Evolutionary conservation across 352 stramenopile species (phyloP).

Genomic region (Thalassiosira mediterranea): DNA sequence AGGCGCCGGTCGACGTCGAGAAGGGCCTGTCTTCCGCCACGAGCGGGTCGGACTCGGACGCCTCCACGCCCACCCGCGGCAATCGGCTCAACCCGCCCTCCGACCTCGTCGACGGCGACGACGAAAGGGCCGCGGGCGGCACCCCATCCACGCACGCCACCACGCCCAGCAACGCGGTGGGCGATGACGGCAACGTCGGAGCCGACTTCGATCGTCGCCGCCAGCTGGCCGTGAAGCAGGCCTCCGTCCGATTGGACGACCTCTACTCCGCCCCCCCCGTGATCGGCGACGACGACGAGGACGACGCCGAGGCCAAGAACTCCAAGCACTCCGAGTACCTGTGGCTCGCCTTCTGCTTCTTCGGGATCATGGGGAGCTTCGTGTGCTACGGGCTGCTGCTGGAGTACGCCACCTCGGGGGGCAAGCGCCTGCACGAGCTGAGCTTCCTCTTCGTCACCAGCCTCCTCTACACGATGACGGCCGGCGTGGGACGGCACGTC

Average conservation of each 20-base stretch:
- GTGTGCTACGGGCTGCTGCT: conserved; percentile 88
- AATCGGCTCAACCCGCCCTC: too few relatives aligned
- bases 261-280: conserved; percentile 39
- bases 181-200: background rate
- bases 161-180: background rate
- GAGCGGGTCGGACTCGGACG: too few relatives aligned
- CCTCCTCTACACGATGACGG: conserved; percentile 85
- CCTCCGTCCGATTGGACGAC: conserved; percentile 46
- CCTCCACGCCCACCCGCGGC: too few relatives aligned
- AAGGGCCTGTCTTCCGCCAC: too few relatives aligned
- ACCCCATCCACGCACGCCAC: background rate
- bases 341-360: conserved; percentile 84
- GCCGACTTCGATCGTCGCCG: conserved; percentile 34
- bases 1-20: conserved; percentile 4
- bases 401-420: conserved; percentile 88
- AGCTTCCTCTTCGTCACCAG: conserved; percentile 89
- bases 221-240: conserved; percentile 16
- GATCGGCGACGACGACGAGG: too few relatives aligned
- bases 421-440: conserved; percentile 87
- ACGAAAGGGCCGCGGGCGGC: background rate
- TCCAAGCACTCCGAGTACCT: conserved; percentile 39
- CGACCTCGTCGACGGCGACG: too few relatives aligned
- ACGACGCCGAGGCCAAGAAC: conserved; percentile 22
- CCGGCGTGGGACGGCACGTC: conserved; percentile 83
- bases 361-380: conserved; percentile 87